These are phyloP conservation scores for Liquidambar formosana DNA, from an alignment of 164 flowering plant species.

Conservation along the genomic window DNA sequence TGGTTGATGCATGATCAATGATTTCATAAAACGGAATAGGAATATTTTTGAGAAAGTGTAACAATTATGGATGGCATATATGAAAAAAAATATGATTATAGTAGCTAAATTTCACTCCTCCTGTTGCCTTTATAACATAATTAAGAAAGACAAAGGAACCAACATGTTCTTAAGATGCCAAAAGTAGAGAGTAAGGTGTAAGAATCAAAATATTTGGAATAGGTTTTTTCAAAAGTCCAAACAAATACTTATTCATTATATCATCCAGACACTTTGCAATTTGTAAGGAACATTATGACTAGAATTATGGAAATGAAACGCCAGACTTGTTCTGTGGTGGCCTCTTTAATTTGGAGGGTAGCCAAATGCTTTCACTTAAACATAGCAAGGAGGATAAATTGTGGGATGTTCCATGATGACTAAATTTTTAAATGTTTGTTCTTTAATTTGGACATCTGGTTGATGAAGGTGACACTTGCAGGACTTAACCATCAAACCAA, in stretches of 20 bases:
- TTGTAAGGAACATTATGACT: not conserved
- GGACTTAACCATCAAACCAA: constrained; percentile 57
- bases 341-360: not conserved
- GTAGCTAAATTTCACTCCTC: too few relatives aligned
- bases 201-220: not conserved
- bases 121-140: not conserved
- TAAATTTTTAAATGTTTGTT: not conserved
- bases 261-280: not conserved
- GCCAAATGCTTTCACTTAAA: not conserved
- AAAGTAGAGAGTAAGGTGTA: not conserved
- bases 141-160: not conserved
- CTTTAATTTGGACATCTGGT: constrained; percentile 1
- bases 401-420: not conserved
- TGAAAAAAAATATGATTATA: too few relatives aligned
- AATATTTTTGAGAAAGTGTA: not conserved
- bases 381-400: not conserved
- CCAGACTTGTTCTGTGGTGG: not conserved
- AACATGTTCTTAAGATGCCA: not conserved
- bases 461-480: constrained; percentile 31
- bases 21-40: not conserved
- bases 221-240: not conserved
- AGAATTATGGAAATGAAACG: not conserved
- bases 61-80: not conserved
- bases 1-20: not conserved
- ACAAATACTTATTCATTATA: not conserved